Base-by-base conservation (phyloP, 2,329 filamentous ascomycete species). In the Ophiostoma himal-ulmi region DNA sequence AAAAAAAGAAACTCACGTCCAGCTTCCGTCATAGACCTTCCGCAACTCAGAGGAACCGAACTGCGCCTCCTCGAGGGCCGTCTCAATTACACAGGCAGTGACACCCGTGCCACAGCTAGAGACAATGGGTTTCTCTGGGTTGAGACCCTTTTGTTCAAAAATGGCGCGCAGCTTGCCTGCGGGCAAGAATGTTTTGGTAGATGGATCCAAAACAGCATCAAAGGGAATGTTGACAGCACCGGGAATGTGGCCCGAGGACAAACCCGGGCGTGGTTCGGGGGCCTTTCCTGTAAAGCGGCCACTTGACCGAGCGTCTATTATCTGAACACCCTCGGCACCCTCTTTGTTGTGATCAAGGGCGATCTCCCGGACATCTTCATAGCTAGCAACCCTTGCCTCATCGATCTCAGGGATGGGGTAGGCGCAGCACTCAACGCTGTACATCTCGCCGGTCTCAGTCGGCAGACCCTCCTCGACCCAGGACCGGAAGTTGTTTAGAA, bases 401-500 rank as follows among this genome's bases (percentile, higher is more conserved):
- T 87, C 83, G 70, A 89, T 81, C 76, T 88, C 83, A 3, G 87
- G 87, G 70, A 90, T 89, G 2, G 85, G 87, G 72, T 90, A 90
- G 0, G 84, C 81, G 73, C 85, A 86, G 77, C 87, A 89, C 76
- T 90, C 88, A 64, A 90, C 85, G 70, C 82, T 87, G 79, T 88
- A 89, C 69, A 91, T 80, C 78, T 91, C 82, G 68, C 94, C 94
- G n/a, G 88, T 88, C 81, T 97, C 93, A 0, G 89, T 91, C 0
- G 93, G 91, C 74, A 89, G 86, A 1, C 91, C 93, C 77, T 96
- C 85, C 44, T 94, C 91, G 1, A 94, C 89, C 93, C 94, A 99
- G n/a, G 91, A 81, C 79, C 90, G 91, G 82, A 97, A 99, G 82
- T 99, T 99, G 82, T 99, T 96, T 70, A 99, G 82, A 22, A 99